Base-by-base conservation (phyloP, 2,329 filamentous ascomycete genomes). In the Cladosporium austrohemisphaericum region DNA sequence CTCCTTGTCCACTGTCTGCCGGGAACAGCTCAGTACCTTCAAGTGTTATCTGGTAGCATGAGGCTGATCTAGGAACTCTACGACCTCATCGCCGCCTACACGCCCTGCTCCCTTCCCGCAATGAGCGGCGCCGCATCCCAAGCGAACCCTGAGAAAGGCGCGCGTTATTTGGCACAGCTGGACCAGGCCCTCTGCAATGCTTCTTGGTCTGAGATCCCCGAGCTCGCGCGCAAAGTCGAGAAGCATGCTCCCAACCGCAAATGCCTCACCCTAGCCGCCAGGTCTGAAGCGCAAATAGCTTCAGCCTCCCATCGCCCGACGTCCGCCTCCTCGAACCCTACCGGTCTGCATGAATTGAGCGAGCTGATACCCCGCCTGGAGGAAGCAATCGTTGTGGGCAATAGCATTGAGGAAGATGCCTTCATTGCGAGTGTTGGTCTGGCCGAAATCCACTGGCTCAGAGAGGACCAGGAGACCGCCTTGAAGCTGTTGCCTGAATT, bases 171-270 rank as follows among this genome's bases (percentile, higher is more conserved):
- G 59, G 78, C 80, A 65, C 81, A 83, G 69, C 81, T 98, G 64
- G 88, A 97, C 68, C 79, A 84, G 59, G 90, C 89, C 57, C 86
- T 93, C 63, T 95, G 89, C 69, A 84, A 92, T 62, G 90, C 86
- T 45, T 84, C 84, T 67, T 98, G 93, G 93, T 77, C 83, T 58
- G 82, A 87, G 23, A 79, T 97, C 23, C 88, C 88, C 20, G 92
- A 97, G 72, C 79, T 95, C 55, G 84, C 93, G 61, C 83, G 92
- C 67, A 98, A 98, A 71, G 80, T 97, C 63, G 86, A 86, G 64
- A 97, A 98, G 70, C 92, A 98, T 78, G 88, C 90, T 60, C 85
- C 90, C 32, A 41, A 31, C 38, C 22, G 41, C 10, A 41, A 23
- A 41, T 41, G 38, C 16, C 69, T 76, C 54, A 71, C 71, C 11